Percentiles rank a stretch among this genome's conserved stretches.
phyloP scores from a whole-genome alignment of 805 yeast species.

The Tetrapisispora taiwanensis region DNA sequence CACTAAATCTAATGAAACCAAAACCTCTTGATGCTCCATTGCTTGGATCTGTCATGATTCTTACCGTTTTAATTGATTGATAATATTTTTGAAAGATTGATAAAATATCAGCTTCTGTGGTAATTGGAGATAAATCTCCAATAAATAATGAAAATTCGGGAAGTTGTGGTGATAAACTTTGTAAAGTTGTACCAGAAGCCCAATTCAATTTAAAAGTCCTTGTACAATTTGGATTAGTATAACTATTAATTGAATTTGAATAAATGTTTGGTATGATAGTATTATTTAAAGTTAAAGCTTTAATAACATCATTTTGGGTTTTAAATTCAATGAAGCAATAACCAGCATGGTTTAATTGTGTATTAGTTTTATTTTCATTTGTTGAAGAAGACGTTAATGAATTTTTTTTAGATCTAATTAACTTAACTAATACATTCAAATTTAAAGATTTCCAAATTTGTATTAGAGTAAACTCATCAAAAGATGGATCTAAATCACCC shows the following conservation, averaged over 20 bases:
- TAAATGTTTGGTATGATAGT: slow-evolving; percentile 45
- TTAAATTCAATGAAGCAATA: slow-evolving; percentile 75
- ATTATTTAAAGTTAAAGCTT: slow-evolving; percentile 58
- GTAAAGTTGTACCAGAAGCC: slow-evolving; percentile 75
- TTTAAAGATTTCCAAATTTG: slow-evolving; percentile 51
- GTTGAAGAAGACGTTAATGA: slow-evolving; percentile 25
- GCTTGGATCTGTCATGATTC: slow-evolving; percentile 81
- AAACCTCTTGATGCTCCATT: slow-evolving; percentile 69
- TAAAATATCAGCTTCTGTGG: slow-evolving; percentile 70
- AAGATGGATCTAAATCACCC: slow-evolving; percentile 80
- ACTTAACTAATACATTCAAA: slow-evolving; percentile 52
- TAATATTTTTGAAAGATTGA: slow-evolving; percentile 61
- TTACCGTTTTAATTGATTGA: slow-evolving; percentile 61
- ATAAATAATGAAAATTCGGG: slow-evolving; percentile 73
- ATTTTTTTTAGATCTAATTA: slow-evolving; percentile 44
- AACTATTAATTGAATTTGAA: slow-evolving; percentile 13
- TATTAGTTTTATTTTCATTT: slow-evolving; percentile 6
- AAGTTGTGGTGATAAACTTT: slow-evolving; percentile 58
- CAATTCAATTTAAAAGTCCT: slow-evolving; percentile 67
- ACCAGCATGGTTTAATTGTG: slow-evolving; percentile 41
- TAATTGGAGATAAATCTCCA: slow-evolving; percentile 71
- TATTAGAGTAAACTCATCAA: slow-evolving; percentile 52
- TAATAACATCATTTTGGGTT: slow-evolving; percentile 56
- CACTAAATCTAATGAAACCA: slow-evolving; percentile 70
- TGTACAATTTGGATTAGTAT: slow-evolving; percentile 32